These are phyloP conservation scores for Echinochloa phyllopogon DNA, from an alignment of 176 grass and related monocot genomes.

Conservation along the genomic window DNA sequence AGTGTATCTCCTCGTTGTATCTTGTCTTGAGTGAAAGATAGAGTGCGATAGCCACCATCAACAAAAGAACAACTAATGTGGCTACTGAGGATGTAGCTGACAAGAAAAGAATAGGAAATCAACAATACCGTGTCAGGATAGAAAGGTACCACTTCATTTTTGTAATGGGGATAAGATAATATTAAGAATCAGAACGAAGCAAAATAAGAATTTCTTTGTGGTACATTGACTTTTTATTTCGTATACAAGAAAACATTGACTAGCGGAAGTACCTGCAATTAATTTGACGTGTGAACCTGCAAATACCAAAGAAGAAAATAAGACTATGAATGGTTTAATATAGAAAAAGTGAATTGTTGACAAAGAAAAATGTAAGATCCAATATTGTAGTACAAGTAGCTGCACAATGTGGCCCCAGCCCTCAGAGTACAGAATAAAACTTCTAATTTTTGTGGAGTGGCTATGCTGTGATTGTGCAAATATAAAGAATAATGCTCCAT, in stretches of 20 bases:
- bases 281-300: slow-evolving; percentile 41
- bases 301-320: slow-evolving; percentile 29
- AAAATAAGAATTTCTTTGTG: not conserved
- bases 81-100: slow-evolving; percentile 30
- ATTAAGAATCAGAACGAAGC: not conserved
- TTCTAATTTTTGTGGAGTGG: not conserved
- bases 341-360: not conserved
- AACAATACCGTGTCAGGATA: not conserved
- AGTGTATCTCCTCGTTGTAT: slow-evolving; percentile 43
- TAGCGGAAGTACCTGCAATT: slow-evolving; percentile 43
- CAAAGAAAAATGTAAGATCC: not conserved
- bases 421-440: not conserved
- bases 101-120: not conserved
- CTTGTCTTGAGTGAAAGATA: slow-evolving; percentile 46
- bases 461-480: not conserved
- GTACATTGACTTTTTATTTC: not conserved
- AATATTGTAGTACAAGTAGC: not conserved
- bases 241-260: not conserved
- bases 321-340: not conserved
- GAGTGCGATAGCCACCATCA: not conserved
- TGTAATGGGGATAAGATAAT: not conserved
- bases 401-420: not conserved
- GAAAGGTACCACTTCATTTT: not conserved
- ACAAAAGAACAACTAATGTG: slow-evolving; percentile 29
- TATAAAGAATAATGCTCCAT: not conserved